Base-by-base conservation (phyloP, 495 filamentous ascomycete genomes). In the Bacidia gigantensis region DNA sequence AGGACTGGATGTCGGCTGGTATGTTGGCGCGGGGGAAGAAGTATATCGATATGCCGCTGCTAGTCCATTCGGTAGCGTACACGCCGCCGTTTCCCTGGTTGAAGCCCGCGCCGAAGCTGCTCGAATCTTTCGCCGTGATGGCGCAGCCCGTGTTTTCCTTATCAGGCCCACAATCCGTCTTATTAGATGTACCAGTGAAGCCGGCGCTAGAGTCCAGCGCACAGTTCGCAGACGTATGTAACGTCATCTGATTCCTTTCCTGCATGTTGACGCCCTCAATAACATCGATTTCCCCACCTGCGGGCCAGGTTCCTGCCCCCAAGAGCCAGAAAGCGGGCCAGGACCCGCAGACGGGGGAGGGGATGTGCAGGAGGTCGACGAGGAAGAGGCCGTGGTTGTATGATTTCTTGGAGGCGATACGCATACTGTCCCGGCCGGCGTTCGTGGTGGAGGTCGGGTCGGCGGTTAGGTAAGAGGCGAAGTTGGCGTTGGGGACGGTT, bases 11-110 rank as follows among this genome's bases (percentile, higher is more conserved):
- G 29, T 82, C 78, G 0, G 57, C 56, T 1, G 86, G 84, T 40
- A 83, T 78, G 3, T 63, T 58, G 40, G 56, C 57, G 29, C 86
- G 82, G 10, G 84, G 72, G 64, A 89, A 93, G 73, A 83, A 89
- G 76, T 78, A 94, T 49, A 92, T 76, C 52, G 76, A 74, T 62
- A 95, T 85, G 32, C 63, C 71, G 2, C 70, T 45, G n/a, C 69
- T 67, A 5, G 75, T 86, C 84, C 84, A 89, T 57, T 88, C 77
- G 53, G 84, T 78, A 0, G 84, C 84, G 58, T 86, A 93, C 3
- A 93, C 72, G 50, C 89, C 89, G 32, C 88, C 88, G 1, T 78
- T 75, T 5, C 71, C 69, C 11, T 62, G 62, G 68, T 95, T 95
- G 75, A 94, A 92, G 0, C 74, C 77, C 10, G 71, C 64, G 26